Base-by-base conservation (phyloP, 1,139 yeast genomes). In the Pichia inconspicua region DNA sequence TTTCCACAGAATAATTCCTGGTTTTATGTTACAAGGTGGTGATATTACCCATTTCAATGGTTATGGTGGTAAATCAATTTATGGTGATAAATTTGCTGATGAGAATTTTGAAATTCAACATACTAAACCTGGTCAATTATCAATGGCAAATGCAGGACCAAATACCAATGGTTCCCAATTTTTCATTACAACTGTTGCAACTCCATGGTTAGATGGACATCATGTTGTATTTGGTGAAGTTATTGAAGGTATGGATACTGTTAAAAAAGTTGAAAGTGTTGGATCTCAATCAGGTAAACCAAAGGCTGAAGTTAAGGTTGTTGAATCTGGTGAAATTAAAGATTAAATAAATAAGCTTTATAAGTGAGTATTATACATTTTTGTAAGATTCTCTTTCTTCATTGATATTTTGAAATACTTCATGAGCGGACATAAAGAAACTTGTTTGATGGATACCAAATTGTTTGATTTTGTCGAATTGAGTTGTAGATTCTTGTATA, bases 1-100 rank as follows among this genome's bases (percentile, higher is more conserved):
- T 44, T 71, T 72, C 71, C 75, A 71, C 69, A 67, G 75, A 64
- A 72, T 71, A 46, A 71, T 72, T 51, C 76, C 76, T 46, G 66
- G 67, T 49, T 72, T 72, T 68, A 71, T 72, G 76, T 62, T 70
- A 61, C 76, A 71, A 61, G 67, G 68, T 55, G 69, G 69, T 57
- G 69, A 65, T 48, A 62, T 65, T 48, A 64, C 66, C 40, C 65
- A 63, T 48, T 55, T 54, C 54, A 63, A 61, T 50, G 69, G 69
- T 40, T 57, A 48, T 45, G 69, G 69, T 42, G 69, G 69, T 52
- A 63, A 64, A 51, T 65, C 69, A 34, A 66, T 66, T 52, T 66
- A 66, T 52, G 69, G 69, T 38, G 57, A 53, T 32, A 61, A 56
- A 51, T 66, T 66, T 51, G 58, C 57, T 30, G 69, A 66, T 50